phyloP scores from a whole-genome alignment of 345 rosid species.

The Rhodamnia rubescens region DNA sequence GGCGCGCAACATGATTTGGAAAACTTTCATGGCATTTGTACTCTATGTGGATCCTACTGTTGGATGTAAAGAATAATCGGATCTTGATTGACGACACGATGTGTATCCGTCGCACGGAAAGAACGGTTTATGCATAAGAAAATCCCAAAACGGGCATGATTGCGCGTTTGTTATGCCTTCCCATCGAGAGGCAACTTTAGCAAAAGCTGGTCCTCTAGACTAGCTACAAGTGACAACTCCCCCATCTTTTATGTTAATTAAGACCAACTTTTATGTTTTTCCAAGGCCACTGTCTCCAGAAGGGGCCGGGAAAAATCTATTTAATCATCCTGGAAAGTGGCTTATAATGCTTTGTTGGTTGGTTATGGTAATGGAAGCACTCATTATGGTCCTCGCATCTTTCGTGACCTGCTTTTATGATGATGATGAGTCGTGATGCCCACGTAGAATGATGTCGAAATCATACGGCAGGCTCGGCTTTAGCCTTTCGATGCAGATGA shows the following conservation, averaged over 20 bases:
- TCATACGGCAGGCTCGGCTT: not conserved
- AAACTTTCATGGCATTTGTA: not conserved
- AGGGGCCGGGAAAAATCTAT: not conserved
- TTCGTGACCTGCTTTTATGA: not conserved
- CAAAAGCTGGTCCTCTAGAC: not conserved
- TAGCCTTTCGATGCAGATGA: not conserved
- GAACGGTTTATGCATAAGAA: not conserved
- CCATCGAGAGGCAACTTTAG: not conserved
- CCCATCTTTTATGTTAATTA: not conserved
- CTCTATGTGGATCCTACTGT: not conserved
- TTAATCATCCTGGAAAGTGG: not conserved
- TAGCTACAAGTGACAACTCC: not conserved
- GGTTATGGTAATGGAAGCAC: not conserved
- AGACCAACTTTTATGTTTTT: not conserved
- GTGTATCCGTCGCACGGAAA: not conserved
- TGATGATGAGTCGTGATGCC: not conserved
- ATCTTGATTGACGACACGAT: not conserved
- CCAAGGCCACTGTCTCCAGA: not conserved
- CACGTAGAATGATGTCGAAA: not conserved
- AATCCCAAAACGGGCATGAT: not conserved
- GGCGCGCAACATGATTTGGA: not conserved
- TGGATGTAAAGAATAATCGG: not conserved
- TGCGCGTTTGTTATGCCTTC: not conserved
- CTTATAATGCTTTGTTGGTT: not conserved
- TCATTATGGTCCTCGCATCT: not conserved